Evolutionary conservation across 164 flowering plant species (phyloP).

Genomic region (Nymphaea colorata): DNA sequence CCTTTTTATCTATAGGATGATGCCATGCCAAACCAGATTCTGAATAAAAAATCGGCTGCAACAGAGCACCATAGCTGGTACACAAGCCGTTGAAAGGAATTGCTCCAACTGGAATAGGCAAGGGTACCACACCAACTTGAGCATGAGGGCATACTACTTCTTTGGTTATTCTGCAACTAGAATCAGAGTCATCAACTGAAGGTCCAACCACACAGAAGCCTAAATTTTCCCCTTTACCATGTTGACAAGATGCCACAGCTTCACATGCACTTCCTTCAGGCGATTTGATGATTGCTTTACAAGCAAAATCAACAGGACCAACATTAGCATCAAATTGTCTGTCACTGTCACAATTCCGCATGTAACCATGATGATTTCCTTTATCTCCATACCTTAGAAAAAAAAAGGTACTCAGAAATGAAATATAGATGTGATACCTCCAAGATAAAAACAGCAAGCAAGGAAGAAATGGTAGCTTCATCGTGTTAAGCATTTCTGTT

Average conservation of each 20-base stretch:
- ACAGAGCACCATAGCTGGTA: slow-evolving; percentile 14
- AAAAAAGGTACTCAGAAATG: background rate
- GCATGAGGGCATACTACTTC: slow-evolving; percentile 8
- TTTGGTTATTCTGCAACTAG: background rate
- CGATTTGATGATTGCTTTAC: slow-evolving; percentile 2
- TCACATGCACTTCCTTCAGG: slow-evolving; percentile 9
- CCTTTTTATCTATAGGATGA: slow-evolving; percentile 9
- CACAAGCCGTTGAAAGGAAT: slow-evolving; percentile 14
- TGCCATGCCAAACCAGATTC: slow-evolving; percentile 13
- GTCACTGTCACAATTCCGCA: background rate
- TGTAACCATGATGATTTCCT: background rate
- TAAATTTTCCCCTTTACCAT: slow-evolving; percentile 8
- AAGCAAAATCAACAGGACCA: slow-evolving; percentile 1
- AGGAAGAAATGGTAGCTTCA: background rate
- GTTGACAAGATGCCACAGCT: slow-evolving; percentile 3
- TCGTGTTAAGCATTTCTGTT: background rate
- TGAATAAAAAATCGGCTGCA: slow-evolving; percentile 12
- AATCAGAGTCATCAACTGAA: slow-evolving; percentile 6
- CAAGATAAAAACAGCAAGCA: background rate
- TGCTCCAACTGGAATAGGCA: slow-evolving; percentile 16
- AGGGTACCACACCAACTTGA: slow-evolving; percentile 13
- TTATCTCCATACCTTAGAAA: background rate
- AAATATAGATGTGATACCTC: background rate
- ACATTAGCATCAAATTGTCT: background rate
- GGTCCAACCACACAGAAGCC: slow-evolving; percentile 1